Percentiles rank a stretch among this genome's conserved stretches.
Evolutionary conservation across 495 filamentous ascomycete genomes (phyloP).

Genomic region (Glarea lozoyensis): DNA sequence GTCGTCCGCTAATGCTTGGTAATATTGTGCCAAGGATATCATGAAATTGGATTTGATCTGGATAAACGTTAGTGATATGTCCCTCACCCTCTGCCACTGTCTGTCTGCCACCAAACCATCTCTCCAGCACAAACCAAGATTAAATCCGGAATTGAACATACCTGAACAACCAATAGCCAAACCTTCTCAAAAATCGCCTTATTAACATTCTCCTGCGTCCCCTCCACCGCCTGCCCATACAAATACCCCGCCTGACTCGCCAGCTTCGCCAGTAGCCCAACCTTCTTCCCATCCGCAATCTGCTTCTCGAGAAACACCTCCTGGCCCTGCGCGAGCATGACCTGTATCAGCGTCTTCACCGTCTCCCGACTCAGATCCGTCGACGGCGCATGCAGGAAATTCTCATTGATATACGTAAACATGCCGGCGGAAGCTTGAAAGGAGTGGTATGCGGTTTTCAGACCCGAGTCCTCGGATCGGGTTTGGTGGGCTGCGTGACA

Average conservation of each 20-base stretch:
- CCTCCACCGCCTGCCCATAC: slow-evolving; percentile 79
- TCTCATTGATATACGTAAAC: slow-evolving; percentile 99
- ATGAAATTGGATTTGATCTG: slow-evolving; percentile 73
- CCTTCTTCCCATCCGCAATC: slow-evolving; percentile 85
- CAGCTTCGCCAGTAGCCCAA: slow-evolving; percentile 84
- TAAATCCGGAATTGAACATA: slow-evolving; percentile 28
- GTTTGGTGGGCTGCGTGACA: slow-evolving; percentile 93
- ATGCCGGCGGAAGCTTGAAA: slow-evolving; percentile 97
- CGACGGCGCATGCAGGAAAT: slow-evolving; percentile 94
- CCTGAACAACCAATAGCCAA: slow-evolving; percentile 81
- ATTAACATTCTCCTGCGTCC: slow-evolving; percentile 83
- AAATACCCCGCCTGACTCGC: slow-evolving; percentile 83
- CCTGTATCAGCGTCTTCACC: slow-evolving; percentile 83
- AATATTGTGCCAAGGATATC: slow-evolving; percentile 83
- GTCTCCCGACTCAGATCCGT: slow-evolving; percentile 91
- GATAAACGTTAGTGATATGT: slow-evolving; percentile 8
- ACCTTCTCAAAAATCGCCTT: slow-evolving; percentile 92
- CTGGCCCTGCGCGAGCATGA: slow-evolving; percentile 92
- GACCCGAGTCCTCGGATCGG: slow-evolving; percentile 79
- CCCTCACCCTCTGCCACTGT: too few species aligned
- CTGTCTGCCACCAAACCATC: too few species aligned
- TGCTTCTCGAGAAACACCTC: slow-evolving; percentile 98
- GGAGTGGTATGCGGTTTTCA: slow-evolving; percentile 96
- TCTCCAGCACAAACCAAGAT: too few species aligned
- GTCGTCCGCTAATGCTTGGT: slow-evolving; percentile 85